phyloP scores from a whole-genome alignment of 2,329 filamentous ascomycete species.

The Tricladium varicosporioides region DNA sequence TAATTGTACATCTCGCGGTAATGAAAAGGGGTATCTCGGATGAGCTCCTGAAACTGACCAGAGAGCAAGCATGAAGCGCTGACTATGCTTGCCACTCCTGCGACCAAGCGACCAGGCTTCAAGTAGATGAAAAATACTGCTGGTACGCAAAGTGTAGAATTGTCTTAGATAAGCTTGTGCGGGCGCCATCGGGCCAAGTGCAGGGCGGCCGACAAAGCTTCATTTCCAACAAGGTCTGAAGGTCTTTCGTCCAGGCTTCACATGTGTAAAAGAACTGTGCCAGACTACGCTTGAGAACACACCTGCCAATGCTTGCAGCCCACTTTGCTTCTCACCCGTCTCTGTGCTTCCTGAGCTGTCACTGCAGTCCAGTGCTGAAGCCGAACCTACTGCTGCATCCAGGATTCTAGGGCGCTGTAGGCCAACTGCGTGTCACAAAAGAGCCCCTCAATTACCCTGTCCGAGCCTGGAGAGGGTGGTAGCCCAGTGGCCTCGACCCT shows the following conservation, averaged over 20 bases:
- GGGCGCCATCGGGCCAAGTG: not conserved
- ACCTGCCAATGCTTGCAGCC: too few relatives aligned
- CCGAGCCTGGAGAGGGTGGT: too few relatives aligned
- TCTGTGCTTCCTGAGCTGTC: too few relatives aligned
- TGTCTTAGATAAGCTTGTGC: constrained; percentile 4
- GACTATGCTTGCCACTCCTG: not conserved
- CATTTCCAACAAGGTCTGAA: not conserved
- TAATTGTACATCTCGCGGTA: not conserved
- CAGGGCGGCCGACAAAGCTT: not conserved
- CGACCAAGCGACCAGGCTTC: not conserved
- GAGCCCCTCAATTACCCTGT: too few relatives aligned
- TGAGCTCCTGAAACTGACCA: constrained; percentile 4
- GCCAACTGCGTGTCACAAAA: too few relatives aligned
- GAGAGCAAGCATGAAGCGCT: constrained; percentile 3
- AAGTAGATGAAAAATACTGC: constrained; percentile 2
- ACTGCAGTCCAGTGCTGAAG: too few relatives aligned
- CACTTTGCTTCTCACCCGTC: too few relatives aligned
- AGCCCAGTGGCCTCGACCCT: not conserved
- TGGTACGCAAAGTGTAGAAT: not conserved
- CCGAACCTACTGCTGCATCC: too few relatives aligned
- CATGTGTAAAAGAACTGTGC: constrained; percentile 3
- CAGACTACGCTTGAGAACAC: not conserved
- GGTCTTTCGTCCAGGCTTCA: not conserved
- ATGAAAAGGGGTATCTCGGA: not conserved
- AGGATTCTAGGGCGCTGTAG: too few relatives aligned